phyloP scores from a whole-genome alignment of 2,329 filamentous ascomycete genomes.

The Laburnicola sp. region DNA sequence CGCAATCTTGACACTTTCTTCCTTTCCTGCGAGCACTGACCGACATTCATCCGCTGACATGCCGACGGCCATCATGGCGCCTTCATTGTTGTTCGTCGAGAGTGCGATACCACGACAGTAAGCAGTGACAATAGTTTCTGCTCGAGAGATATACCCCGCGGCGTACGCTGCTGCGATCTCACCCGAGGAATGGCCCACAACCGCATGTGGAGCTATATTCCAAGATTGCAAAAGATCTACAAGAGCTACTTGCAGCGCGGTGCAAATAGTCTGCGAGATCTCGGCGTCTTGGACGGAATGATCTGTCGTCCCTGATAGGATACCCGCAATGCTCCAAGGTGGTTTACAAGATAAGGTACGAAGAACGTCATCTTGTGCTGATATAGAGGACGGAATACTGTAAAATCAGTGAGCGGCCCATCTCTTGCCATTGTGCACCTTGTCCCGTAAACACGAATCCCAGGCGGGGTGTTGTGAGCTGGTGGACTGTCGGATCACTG shows the following conservation, averaged over 20 bases:
- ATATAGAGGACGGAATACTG: constrained; percentile 12
- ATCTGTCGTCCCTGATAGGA: neutral
- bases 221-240: constrained; percentile 23
- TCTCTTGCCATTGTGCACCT: constrained; percentile 33
- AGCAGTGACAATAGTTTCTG: neutral
- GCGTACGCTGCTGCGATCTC: constrained; percentile 26
- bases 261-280: constrained; percentile 27
- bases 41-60: neutral
- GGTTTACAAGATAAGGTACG: neutral
- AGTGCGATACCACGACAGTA: neutral
- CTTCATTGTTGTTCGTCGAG: neutral
- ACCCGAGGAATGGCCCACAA: constrained; percentile 31
- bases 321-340: constrained; percentile 3
- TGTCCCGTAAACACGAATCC: constrained; percentile 37
- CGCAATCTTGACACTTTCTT: neutral
- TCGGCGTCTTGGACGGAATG: constrained; percentile 11
- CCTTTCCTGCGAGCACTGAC: neutral
- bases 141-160: neutral
- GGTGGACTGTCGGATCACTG: no score
- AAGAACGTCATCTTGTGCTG: constrained; percentile 9
- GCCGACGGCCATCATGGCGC: neutral
- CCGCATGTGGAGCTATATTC: constrained; percentile 6
- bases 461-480: constrained; percentile 17
- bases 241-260: constrained; percentile 29
- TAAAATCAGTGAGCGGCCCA: constrained; percentile 25